phyloP scores from a whole-genome alignment of 2,329 filamentous ascomycete species.

The Paecilomyces formosus region DNA sequence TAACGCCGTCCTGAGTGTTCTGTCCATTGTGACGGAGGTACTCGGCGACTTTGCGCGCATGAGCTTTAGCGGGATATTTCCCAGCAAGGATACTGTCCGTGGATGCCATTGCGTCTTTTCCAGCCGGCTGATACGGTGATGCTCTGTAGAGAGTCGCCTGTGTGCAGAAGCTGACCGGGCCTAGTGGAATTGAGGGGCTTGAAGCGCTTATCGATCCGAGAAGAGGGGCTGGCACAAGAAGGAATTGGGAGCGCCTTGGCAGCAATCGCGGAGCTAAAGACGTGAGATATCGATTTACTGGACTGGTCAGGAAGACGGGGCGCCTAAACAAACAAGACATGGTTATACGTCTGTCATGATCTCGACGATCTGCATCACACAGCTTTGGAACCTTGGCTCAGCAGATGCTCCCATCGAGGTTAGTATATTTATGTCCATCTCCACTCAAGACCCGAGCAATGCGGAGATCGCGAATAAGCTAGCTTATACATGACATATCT shows the following conservation, averaged over 20 bases:
- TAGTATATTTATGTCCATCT: too few relatives aligned
- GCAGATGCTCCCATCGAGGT: too few relatives aligned
- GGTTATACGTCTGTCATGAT: neutral
- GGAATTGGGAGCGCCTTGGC: neutral
- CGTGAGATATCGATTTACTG: neutral
- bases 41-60: constrained; percentile 75
- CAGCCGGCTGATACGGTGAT: neutral
- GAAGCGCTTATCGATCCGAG: neutral
- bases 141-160: neutral
- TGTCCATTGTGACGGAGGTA: constrained; percentile 60
- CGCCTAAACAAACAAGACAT: neutral
- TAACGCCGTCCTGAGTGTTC: constrained; percentile 56
- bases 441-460: too few relatives aligned
- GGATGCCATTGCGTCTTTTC: constrained; percentile 18
- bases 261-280: neutral
- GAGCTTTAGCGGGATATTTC: constrained; percentile 76
- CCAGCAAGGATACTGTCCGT: constrained; percentile 40
- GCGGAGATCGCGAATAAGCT: too few relatives aligned
- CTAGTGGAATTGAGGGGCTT: neutral
- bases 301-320: neutral
- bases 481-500: too few relatives aligned
- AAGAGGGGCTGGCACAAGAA: neutral
- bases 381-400: too few relatives aligned
- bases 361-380: neutral
- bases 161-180: neutral